These are phyloP conservation scores for Xylaria multiplex DNA, from an alignment of 2,329 filamentous ascomycete species.

Conservation along the genomic window DNA sequence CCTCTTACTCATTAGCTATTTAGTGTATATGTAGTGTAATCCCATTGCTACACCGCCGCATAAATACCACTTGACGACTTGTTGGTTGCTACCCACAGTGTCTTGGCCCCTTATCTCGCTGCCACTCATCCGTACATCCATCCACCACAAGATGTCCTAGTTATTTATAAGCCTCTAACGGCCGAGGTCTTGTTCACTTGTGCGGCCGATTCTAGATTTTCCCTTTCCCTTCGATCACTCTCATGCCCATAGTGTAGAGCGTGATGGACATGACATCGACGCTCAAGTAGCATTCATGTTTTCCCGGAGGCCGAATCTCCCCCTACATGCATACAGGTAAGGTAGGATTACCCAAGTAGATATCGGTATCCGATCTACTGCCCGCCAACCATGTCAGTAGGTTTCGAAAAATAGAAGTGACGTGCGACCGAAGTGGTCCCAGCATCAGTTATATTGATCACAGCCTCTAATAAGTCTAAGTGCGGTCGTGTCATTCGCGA, in stretches of 20 bases:
- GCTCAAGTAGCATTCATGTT: neutral
- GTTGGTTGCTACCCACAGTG: too few relatives aligned
- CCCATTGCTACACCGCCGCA: too few relatives aligned
- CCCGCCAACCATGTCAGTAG: neutral
- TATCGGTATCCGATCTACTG: neutral
- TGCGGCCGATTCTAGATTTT: neutral
- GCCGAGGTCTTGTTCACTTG: neutral
- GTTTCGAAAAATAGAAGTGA: neutral
- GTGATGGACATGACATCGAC: neutral
- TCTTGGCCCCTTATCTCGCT: neutral
- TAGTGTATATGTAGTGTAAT: too few relatives aligned
- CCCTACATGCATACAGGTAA: neutral
- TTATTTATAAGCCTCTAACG: neutral
- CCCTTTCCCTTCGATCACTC: neutral
- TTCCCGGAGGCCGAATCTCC: neutral
- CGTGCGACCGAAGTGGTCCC: neutral
- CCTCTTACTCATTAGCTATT: too few relatives aligned
- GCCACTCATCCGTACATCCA: neutral
- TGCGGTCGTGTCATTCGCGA: neutral
- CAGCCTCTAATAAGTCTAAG: neutral
- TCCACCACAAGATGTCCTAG: neutral
- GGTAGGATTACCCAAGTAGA: neutral
- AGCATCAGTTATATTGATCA: constrained; percentile 12
- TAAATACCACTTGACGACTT: too few relatives aligned
- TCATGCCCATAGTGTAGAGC: neutral